Conservation (phyloP, 2,329 filamentous ascomycete genomes). For the Sphaerostilbella broomeana region DNA sequence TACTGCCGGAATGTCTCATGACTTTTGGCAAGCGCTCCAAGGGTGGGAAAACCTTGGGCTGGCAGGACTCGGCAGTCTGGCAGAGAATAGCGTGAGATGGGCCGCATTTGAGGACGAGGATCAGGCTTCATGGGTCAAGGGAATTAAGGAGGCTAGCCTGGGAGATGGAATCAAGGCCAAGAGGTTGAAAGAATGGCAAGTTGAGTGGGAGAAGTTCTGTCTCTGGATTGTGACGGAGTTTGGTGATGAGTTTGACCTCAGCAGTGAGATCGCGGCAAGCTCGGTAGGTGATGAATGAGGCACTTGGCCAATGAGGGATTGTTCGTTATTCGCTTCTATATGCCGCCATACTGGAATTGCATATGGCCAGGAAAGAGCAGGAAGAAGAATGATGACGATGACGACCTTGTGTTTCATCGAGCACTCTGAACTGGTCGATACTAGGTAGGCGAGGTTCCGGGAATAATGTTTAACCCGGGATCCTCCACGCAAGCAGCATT, state of each 20-base stretch:
- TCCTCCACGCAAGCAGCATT: too few relatives aligned
- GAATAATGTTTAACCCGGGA: too few relatives aligned
- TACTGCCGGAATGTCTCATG: conserved; percentile 74
- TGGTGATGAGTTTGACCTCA: conserved; percentile 51
- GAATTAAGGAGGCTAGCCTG: conserved; percentile 65
- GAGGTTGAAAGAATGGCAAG: conserved; percentile 69
- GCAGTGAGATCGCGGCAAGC: conserved; percentile 13
- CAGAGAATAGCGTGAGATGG: conserved; percentile 90
- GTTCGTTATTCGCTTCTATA: too few relatives aligned
- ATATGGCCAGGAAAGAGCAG: too few relatives aligned
- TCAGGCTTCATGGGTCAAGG: conserved; percentile 62
- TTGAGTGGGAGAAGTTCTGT: conserved; percentile 84
- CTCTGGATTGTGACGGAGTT: conserved; percentile 82
- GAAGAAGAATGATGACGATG: too few relatives aligned
- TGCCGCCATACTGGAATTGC: too few relatives aligned
- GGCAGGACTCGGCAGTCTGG: conserved; percentile 76
- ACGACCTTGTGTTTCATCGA: too few relatives aligned
- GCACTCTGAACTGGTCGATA: too few relatives aligned
- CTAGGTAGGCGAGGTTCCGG: too few relatives aligned
- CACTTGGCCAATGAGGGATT: too few relatives aligned
- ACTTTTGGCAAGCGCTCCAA: conserved; percentile 91
- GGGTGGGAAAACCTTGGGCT: conserved; percentile 88
- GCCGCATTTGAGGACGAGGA: conserved; percentile 78
- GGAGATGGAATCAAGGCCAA: conserved; percentile 65
- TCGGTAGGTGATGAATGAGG: neutral